These are phyloP conservation scores for Gaeumannomyces tritici DNA, from an alignment of 2,329 filamentous ascomycete species.

Conservation along the genomic window DNA sequence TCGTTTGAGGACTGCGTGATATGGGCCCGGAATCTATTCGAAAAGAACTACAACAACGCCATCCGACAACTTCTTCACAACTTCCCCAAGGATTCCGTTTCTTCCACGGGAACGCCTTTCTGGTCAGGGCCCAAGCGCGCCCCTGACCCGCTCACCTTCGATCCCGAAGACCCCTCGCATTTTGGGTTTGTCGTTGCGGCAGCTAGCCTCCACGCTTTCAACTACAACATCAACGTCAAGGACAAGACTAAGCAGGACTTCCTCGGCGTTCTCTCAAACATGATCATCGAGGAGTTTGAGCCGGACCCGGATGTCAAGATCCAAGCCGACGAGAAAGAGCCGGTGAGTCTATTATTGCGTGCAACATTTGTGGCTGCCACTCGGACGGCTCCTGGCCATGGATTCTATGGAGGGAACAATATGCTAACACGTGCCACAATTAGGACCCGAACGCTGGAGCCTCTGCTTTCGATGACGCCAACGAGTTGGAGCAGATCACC, in stretches of 20 bases:
- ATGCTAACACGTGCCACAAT: constrained; percentile 18
- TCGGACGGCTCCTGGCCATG: not conserved
- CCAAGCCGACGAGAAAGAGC: constrained; percentile 89
- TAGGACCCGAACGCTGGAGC: constrained; percentile 70
- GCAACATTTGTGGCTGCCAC: not conserved
- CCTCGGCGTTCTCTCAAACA: constrained; percentile 71
- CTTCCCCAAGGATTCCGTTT: constrained; percentile 89
- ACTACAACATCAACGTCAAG: constrained; percentile 91
- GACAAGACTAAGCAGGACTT: constrained; percentile 63
- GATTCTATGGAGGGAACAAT: not conserved
- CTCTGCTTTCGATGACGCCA: constrained; percentile 55
- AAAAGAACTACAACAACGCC: constrained; percentile 93
- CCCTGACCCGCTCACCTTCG: constrained; percentile 83
- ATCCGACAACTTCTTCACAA: constrained; percentile 94
- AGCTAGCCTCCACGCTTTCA: constrained; percentile 91
- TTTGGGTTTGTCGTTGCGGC: constrained; percentile 80
- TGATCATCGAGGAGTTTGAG: constrained; percentile 92
- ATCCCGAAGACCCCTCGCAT: constrained; percentile 75
- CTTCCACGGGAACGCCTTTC: constrained; percentile 82
- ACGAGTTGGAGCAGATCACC: constrained; percentile 66
- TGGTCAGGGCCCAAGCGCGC: constrained; percentile 98
- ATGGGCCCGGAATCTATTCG: constrained; percentile 89
- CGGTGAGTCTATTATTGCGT: constrained; percentile 37
- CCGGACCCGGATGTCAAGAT: constrained; percentile 91
- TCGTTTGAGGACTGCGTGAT: constrained; percentile 94